These are phyloP conservation scores for Apophysomyces trapeziformis DNA, from an alignment of 371 early-diverging fungal species.

Conservation along the genomic window DNA sequence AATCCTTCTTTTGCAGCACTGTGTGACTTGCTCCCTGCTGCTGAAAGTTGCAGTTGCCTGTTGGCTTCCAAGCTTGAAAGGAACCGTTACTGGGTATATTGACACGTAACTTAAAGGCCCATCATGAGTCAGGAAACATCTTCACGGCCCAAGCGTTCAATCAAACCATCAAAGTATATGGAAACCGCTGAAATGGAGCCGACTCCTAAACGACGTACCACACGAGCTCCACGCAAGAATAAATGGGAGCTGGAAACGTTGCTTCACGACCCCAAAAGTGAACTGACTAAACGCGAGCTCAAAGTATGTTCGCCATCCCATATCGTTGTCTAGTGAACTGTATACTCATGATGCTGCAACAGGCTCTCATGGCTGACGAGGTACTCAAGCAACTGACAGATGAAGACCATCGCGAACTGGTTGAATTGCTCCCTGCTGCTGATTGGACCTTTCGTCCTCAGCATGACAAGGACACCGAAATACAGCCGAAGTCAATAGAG, in stretches of 20 bases:
- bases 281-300: background rate
- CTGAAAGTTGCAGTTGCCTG: too few species aligned
- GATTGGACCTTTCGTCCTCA: slow-evolving; percentile 7
- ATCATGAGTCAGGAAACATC: background rate
- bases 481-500: background rate
- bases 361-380: background rate
- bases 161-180: background rate
- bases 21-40: too few species aligned
- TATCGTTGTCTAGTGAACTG: background rate
- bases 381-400: background rate
- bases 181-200: background rate
- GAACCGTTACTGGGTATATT: too few species aligned
- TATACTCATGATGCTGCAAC: background rate
- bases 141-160: background rate
- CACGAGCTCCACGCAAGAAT: background rate
- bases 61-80: too few species aligned
- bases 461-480: background rate
- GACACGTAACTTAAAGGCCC: background rate
- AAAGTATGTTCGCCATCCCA: background rate
- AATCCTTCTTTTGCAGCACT: too few species aligned
- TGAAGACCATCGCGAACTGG: slow-evolving; percentile 1
- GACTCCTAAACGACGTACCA: background rate
- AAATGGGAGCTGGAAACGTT: background rate
- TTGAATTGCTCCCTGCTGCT: slow-evolving; percentile 4
- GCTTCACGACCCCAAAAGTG: slow-evolving; percentile 3